Evolutionary conservation across 305 asterid species (phyloP).

Genomic region (Solanum hybrid): DNA sequence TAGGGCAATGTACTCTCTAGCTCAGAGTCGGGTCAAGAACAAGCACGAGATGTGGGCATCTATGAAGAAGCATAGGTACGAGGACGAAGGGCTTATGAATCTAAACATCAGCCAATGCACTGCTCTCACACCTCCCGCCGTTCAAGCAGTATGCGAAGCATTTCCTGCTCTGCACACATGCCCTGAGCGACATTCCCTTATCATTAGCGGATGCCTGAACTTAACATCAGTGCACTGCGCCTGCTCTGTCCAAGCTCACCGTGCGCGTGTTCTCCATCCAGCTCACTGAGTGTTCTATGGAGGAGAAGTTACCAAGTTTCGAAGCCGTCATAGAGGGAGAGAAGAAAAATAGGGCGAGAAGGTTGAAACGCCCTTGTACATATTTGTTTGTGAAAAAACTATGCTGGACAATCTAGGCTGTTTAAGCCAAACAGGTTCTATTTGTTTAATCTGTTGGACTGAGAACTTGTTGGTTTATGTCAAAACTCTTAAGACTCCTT

Average conservation of each 20-base stretch:
- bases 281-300: conserved; percentile 39
- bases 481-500: background rate
- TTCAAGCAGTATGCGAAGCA: conserved; percentile 87
- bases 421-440: background rate
- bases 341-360: background rate
- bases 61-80: conserved; percentile 42
- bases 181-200: conserved; percentile 73
- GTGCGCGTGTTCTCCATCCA: conserved; percentile 39
- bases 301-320: background rate
- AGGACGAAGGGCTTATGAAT: conserved; percentile 76
- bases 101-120: conserved; percentile 97
- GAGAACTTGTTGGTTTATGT: background rate
- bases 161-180: conserved; percentile 94
- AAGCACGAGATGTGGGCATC: conserved; percentile 52
- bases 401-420: conserved; percentile 3
- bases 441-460: background rate
- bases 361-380: background rate
- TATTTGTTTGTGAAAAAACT: background rate
- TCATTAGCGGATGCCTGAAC: conserved; percentile 84
- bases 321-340: background rate
- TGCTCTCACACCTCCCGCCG: conserved; percentile 93
- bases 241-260: conserved; percentile 61
- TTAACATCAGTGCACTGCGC: conserved; percentile 86
- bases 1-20: conserved; percentile 79
- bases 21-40: conserved; percentile 62